Conservation (phyloP, 2,329 filamentous ascomycete genomes). For the Ampelomyces quisqualis region DNA sequence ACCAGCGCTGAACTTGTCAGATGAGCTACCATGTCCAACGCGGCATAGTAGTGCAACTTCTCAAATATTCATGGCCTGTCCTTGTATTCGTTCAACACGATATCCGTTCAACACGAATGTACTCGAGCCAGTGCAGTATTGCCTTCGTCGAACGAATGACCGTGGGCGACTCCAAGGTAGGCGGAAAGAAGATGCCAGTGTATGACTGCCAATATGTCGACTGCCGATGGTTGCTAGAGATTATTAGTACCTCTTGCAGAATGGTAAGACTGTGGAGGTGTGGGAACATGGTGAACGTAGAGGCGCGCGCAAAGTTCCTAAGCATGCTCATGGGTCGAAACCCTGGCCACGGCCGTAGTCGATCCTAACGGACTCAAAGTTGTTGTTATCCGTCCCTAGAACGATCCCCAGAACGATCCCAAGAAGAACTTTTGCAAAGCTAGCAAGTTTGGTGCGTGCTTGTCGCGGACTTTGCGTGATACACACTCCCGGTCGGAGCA, state of each 20-base stretch:
- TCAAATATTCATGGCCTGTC: neutral
- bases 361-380: too few species aligned
- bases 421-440: too few species aligned
- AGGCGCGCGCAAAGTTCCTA: neutral
- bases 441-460: too few species aligned
- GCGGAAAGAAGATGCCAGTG: neutral
- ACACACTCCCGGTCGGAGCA: too few species aligned
- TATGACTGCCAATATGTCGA: neutral
- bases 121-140: neutral
- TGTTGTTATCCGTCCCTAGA: too few species aligned
- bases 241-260: neutral
- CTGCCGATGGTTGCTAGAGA: neutral
- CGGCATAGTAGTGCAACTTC: neutral
- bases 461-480: too few species aligned
- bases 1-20: neutral
- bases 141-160: neutral
- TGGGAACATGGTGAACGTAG: neutral
- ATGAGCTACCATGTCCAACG: neutral
- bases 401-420: too few species aligned
- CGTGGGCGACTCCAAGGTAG: neutral
- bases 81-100: neutral
- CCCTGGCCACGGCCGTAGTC: too few species aligned
- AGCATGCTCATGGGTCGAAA: neutral
- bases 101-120: too few species aligned
- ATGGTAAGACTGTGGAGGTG: neutral